These are phyloP conservation scores for Verbena officinalis DNA, from an alignment of 257 asterid species.

Conservation along the genomic window DNA sequence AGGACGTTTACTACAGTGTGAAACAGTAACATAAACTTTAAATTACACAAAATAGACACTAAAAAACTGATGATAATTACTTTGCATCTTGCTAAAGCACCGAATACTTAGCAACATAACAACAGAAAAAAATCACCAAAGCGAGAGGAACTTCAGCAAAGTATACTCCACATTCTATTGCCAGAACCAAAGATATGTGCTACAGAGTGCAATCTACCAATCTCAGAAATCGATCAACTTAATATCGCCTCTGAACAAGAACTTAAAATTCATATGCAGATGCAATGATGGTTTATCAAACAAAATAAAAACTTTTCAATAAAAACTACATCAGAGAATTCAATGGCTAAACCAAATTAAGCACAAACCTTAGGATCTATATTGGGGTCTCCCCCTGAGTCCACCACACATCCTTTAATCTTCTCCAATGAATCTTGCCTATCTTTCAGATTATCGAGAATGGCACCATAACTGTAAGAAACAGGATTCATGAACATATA, in stretches of 20 bases:
- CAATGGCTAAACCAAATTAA: constrained; percentile 4
- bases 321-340: too few species aligned
- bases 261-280: constrained; percentile 16
- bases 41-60: constrained; percentile 9
- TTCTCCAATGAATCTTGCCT: constrained; percentile 59
- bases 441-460: constrained; percentile 61
- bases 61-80: neutral
- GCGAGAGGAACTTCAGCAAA: constrained; percentile 13
- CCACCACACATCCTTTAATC: constrained; percentile 85
- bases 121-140: neutral
- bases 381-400: constrained; percentile 91
- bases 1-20: neutral
- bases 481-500: neutral
- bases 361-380: constrained; percentile 78
- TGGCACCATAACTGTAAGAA: constrained; percentile 71
- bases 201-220: neutral
- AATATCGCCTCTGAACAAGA: neutral
- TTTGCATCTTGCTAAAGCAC: constrained; percentile 5
- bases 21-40: neutral
- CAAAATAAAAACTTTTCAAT: too few species aligned
- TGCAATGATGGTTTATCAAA: too few species aligned
- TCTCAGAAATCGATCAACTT: constrained; percentile 2
- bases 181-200: neutral
- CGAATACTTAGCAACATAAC: neutral
- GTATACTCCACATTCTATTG: constrained; percentile 4